A percentile compares a stretch with the other conserved stretches of the same genome.
Evolutionary conservation across 345 rosid genomes (phyloP).

Genomic region (Tarenaya hassleriana): DNA sequence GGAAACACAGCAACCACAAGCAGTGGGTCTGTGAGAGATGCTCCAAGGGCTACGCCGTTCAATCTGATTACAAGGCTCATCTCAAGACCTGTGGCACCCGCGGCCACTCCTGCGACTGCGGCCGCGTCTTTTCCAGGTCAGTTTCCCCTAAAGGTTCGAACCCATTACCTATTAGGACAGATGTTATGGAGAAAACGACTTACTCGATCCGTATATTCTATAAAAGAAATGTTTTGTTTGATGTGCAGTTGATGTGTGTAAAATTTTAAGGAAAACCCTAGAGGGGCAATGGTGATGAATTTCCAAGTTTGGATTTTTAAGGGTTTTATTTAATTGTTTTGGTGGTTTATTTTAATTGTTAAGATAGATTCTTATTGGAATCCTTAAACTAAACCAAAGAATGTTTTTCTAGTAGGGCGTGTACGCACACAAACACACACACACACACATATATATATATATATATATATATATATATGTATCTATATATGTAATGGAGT

Average conservation of each 20-base stretch:
- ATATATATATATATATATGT: too few relatives aligned
- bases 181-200: too few relatives aligned
- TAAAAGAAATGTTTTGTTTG: background rate
- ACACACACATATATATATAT: background rate
- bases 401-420: conserved; percentile 11
- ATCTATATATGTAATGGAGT: background rate
- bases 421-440: background rate
- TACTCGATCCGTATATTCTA: background rate
- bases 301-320: background rate
- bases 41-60: conserved; percentile 94
- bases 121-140: conserved; percentile 95
- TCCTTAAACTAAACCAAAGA: conserved; percentile 14
- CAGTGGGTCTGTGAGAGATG: conserved; percentile 95
- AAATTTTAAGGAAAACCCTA: too few relatives aligned
- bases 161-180: too few relatives aligned
- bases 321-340: background rate
- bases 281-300: too few relatives aligned
- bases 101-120: conserved; percentile 98
- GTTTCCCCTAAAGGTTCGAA: background rate
- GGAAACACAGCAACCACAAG: conserved; percentile 83
- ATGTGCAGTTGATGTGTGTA: background rate
- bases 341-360: conserved; percentile 1
- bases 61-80: conserved; percentile 96
- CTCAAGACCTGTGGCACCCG: conserved; percentile 96
- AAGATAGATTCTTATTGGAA: conserved; percentile 1